A percentile compares a stretch with the other conserved stretches of the same genome.
Conservation (phyloP, 352 stramenopile genomes). For the Halophytophthora batemanensis region DNA sequence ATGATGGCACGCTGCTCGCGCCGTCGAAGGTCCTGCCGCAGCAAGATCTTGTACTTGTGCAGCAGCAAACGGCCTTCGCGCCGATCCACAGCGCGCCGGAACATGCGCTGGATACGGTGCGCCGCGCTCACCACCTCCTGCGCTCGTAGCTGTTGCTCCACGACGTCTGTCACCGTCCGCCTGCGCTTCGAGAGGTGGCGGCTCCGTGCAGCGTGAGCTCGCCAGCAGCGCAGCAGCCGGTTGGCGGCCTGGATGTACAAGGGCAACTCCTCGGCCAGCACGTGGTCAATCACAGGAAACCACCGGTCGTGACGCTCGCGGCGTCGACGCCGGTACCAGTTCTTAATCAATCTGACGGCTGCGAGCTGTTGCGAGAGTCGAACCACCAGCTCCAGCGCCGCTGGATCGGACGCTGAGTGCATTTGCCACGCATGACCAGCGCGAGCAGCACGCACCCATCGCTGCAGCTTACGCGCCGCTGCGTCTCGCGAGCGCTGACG, state of each 20-base stretch:
- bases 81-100: slow-evolving; percentile 17
- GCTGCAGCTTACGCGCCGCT: slow-evolving; percentile 13
- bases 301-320: slow-evolving; percentile 36
- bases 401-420: background rate
- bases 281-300: slow-evolving; percentile 15
- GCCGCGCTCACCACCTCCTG: slow-evolving; percentile 25
- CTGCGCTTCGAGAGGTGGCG: slow-evolving; percentile 1
- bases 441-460: slow-evolving; percentile 12
- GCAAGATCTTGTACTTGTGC: slow-evolving; percentile 40
- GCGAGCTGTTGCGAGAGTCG: slow-evolving; percentile 10
- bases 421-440: background rate
- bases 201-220: slow-evolving; percentile 11
- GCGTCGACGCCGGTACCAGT: slow-evolving; percentile 24
- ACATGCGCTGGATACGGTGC: slow-evolving; percentile 33
- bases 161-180: slow-evolving; percentile 13
- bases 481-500: slow-evolving; percentile 7
- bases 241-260: slow-evolving; percentile 12
- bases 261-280: slow-evolving; percentile 35
- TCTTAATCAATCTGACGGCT: slow-evolving; percentile 37
- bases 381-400: slow-evolving; percentile 3
- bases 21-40: slow-evolving; percentile 43
- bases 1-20: slow-evolving; percentile 51
- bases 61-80: slow-evolving; percentile 40
- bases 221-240: slow-evolving; percentile 24
- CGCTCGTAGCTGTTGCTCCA: slow-evolving; percentile 19